These are phyloP conservation scores for Schizophyllum commune DNA, from an alignment of 1,284 basidiomycete genomes.

Conservation along the genomic window DNA sequence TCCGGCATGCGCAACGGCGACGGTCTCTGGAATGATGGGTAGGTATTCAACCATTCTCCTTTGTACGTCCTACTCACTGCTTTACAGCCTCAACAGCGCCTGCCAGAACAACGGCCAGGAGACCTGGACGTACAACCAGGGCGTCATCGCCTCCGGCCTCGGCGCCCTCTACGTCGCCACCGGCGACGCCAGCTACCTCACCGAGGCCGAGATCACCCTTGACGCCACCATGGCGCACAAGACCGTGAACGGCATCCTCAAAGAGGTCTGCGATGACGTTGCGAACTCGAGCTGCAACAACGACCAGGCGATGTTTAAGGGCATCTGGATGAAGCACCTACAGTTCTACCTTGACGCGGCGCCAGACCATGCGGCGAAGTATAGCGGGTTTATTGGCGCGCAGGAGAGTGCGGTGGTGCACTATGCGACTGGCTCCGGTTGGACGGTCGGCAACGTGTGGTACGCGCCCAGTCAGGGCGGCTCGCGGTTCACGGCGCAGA, in stretches of 20 bases:
- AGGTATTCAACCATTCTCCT: not conserved
- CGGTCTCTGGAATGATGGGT: slow-evolving; percentile 42
- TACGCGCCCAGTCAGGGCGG: slow-evolving; percentile 15
- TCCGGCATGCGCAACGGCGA: slow-evolving; percentile 42
- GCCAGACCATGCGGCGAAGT: slow-evolving; percentile 19
- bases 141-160: slow-evolving; percentile 45
- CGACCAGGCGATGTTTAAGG: slow-evolving; percentile 35
- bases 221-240: slow-evolving; percentile 38
- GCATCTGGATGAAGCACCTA: slow-evolving; percentile 26
- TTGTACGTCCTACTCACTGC: not conserved
- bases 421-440: slow-evolving; percentile 10
- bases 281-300: slow-evolving; percentile 27
- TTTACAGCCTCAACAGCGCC: slow-evolving; percentile 21
- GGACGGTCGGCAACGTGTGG: slow-evolving; percentile 11
- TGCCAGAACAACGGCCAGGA: slow-evolving; percentile 46
- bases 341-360: slow-evolving; percentile 24
- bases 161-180: slow-evolving; percentile 31
- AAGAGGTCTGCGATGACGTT: slow-evolving; percentile 44
- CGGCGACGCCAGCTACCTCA: not conserved
- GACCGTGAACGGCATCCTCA: slow-evolving; percentile 33
- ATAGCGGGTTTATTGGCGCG: slow-evolving; percentile 18
- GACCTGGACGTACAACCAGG: slow-evolving; percentile 51
- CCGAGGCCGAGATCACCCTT: slow-evolving; percentile 43
- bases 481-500: slow-evolving; percentile 12
- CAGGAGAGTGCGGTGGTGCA: slow-evolving; percentile 20